Evolutionary conservation across 306 rosid species (phyloP).

Genomic region (Pachyrhizus erosus): DNA sequence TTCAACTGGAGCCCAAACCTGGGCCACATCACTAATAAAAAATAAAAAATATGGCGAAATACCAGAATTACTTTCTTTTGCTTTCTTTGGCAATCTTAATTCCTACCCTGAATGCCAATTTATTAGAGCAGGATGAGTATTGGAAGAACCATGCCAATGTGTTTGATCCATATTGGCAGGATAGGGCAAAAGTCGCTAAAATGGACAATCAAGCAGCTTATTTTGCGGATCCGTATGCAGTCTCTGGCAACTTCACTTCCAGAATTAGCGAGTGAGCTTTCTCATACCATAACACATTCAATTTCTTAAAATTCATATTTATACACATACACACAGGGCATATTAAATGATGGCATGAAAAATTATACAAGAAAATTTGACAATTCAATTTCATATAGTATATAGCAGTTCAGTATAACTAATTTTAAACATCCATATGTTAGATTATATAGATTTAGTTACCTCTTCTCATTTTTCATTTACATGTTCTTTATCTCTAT

Average conservation of each 20-base stretch:
- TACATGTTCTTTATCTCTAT: no score
- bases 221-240: constrained; percentile 47
- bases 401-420: no score
- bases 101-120: constrained; percentile 46
- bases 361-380: no score
- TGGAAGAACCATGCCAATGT: not conserved
- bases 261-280: constrained; percentile 54
- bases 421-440: no score
- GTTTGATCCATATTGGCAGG: constrained; percentile 65
- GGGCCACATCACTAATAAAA: no score
- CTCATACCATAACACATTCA: not conserved
- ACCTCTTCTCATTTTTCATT: no score
- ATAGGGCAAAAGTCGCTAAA: constrained; percentile 47
- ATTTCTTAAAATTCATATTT: not conserved
- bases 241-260: constrained; percentile 49
- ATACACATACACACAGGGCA: no score
- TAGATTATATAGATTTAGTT: no score
- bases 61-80: constrained; percentile 28
- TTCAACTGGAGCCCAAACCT: no score
- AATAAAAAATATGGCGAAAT: not conserved
- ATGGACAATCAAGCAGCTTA: constrained; percentile 37
- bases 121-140: constrained; percentile 1
- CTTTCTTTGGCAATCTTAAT: constrained; percentile 19
- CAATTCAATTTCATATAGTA: no score
- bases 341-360: no score